Evolutionary conservation across 441 rosid genomes (phyloP), one percentile per base, ranked within the genome.

Genomic region (Isatis lusitanica): DNA sequence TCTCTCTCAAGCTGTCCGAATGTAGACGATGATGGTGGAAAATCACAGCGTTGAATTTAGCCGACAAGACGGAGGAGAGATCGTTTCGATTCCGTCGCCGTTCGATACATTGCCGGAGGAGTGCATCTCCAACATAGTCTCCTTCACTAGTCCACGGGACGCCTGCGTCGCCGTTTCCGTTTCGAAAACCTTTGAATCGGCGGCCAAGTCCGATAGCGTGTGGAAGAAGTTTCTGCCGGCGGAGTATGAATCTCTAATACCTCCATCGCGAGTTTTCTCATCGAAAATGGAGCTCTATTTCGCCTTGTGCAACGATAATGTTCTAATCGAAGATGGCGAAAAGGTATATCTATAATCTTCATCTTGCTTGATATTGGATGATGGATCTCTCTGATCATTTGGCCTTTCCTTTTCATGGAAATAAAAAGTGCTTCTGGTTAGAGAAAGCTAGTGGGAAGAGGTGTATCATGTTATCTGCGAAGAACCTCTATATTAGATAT

Each of bases 161-260:
- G 87, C 84, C 0, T 82, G 86, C 74, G 55, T 86, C 9, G 40
- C 79, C 4, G 73, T 89, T 0, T 9, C 17, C 4, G 88, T 89
- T 2, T 85, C 89, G 1, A 75, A 77, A 5, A 3, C 50, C 3
- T 89, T 84, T 58, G 73, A 66, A 60, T 83, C 84, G 11, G 91
- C 87, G 2, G 80, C 82, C 0, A 74, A 79, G 6, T 86, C 92
- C 5, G 90, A 89, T 75, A 52, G 71, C 13, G 82, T 88, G 24
- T 92, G 94, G 97, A 85, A 82, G 15, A 66, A 73, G n/a, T 88
- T 89, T 67, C 74, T 87, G 4, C 92, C 96, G 6, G 12, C 61
- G 0, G 84, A 84, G 0, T 81, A 82, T 57, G 55, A 13, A 2
- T 38, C 74, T 28, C 16, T 84, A 1, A 24, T 87, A 36, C 68